phyloP scores from a whole-genome alignment of 768 basidiomycete species.

The Rhodotorula taiwanensis region DNA sequence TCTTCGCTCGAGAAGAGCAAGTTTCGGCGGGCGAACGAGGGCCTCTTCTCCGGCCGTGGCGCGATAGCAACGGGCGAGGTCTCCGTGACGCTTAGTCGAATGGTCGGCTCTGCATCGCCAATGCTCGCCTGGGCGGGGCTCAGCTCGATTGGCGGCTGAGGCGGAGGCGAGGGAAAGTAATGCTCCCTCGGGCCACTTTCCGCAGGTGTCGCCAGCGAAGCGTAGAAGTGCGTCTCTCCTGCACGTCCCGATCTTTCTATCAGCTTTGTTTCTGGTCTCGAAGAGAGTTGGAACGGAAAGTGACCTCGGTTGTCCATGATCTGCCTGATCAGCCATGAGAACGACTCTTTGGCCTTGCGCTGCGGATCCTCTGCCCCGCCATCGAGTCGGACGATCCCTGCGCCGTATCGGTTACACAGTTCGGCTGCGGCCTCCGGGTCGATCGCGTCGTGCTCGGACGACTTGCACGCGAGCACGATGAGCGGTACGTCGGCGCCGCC shows the following conservation, averaged over 20 bases:
- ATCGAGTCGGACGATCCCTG: constrained; percentile 41
- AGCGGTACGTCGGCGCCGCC: constrained; percentile 53
- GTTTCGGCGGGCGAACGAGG: no score
- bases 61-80: not conserved
- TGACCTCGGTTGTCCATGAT: constrained; percentile 51
- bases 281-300: no score
- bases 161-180: no score
- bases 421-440: constrained; percentile 37
- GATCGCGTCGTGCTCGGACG: constrained; percentile 49
- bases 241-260: no score
- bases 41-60: not conserved
- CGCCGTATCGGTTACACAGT: constrained; percentile 36
- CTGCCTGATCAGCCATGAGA: constrained; percentile 66
- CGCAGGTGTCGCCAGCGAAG: no score
- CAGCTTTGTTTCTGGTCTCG: no score
- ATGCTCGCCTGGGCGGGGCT: no score
- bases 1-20: constrained; percentile 37
- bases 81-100: not conserved
- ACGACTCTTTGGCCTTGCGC: constrained; percentile 64
- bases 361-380: constrained; percentile 54
- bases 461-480: constrained; percentile 81
- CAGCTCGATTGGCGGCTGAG: no score
- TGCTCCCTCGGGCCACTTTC: no score
- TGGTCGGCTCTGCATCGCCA: no score
- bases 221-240: no score